Evolutionary conservation across 768 basidiomycete genomes (phyloP), one percentile per base, ranked within the genome.

Genomic region (Crepidotus variabilis): DNA sequence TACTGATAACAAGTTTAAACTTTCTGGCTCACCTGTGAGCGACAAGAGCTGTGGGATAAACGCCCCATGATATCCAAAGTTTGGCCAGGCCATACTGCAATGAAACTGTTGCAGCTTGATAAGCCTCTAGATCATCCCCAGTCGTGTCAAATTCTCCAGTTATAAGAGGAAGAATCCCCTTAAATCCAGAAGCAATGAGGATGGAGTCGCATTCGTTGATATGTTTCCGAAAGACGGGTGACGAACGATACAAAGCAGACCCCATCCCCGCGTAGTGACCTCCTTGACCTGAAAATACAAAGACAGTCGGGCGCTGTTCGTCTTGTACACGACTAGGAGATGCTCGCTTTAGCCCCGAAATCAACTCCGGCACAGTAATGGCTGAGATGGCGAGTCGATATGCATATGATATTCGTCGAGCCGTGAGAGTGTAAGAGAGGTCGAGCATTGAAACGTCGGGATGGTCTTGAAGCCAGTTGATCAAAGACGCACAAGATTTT

Each of bases 221-320:
- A 47, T 75, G 70, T 6, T 61, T 56, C 50, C 67, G 75, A 66
- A 90, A 89, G 1, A 78, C 50, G 0, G 75, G 58, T 6, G 74
- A 77, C 1, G 75, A 75, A 36, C 63, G 63, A 55, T 90, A 91
- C 14, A 90, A 75, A 0, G 68, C 65, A 28, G 69, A 57, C 0
- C 85, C 88, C 87, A 90, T 89, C 6, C 82, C 80, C 16, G 73
- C 63, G 69, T 86, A 85, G 59, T 89, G 87, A 32, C 80, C 73
- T 36, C 88, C 89, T 64, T 90, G 86, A 7, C 89, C 90, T 16
- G 88, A 85, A 66, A 88, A 90, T 2, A 89, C 83, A 61, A 90
- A 88, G 5, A 82, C 75, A 1, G 79, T 74, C 2, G 72, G 69
- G n/a, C 65, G 59, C 1, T 55, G 32, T 14, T 69, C 61, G n/a